Base-by-base conservation (phyloP, 345 rosid genomes). In the Cochlearia excelsa region DNA sequence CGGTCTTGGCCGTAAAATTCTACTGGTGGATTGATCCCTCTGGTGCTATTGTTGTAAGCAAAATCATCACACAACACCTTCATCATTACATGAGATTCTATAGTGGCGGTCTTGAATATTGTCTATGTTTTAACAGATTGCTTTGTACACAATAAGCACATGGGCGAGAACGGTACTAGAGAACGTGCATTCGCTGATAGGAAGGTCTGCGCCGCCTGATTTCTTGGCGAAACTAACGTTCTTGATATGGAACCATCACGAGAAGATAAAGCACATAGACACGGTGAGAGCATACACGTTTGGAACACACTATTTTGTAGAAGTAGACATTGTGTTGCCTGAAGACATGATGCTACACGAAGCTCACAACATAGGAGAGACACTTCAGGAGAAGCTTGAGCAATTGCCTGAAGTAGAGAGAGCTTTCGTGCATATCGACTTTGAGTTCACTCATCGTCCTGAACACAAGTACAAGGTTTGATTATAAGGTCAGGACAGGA, bases 371-470 rank as follows among this genome's bases (percentile, higher is more conserved):
- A 89, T 89, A 6, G 97, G 95, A 1, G 92, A 86, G 79, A 69
- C 81, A 9, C 82, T 89, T 16, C 95, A 86, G 43, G 95, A 82
- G 73, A 89, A 89, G 79, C 87, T 89, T 3, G 97, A 89, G 70
- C 82, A 81, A 52, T 76, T 84, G 30, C 80, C 89, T 9, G 83
- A 86, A 53, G 87, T 89, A 7, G 97, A 84, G 70, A 78, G 95
- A 29, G 97, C 95, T 42, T 89, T 89, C 45, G 97, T 89, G 49
- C 97, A 89, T 61, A 86, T 86, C 4, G 97, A 86, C 75, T 86
- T 89, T 46, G 97, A 86, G 82, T 86, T 71, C 49, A 77, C 89
- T 54, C 97, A 89, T 37, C 65, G 77, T 44, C 97, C 97, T 43
- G 95, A 89, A 51, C 97, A 89, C 70, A 84, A 84, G 42, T 54